A percentile compares a stretch with the other conserved stretches of the same genome.
These are phyloP conservation scores for Quaeritorhiza haematococci DNA, from an alignment of 371 early-diverging fungal species.

Conservation along the genomic window DNA sequence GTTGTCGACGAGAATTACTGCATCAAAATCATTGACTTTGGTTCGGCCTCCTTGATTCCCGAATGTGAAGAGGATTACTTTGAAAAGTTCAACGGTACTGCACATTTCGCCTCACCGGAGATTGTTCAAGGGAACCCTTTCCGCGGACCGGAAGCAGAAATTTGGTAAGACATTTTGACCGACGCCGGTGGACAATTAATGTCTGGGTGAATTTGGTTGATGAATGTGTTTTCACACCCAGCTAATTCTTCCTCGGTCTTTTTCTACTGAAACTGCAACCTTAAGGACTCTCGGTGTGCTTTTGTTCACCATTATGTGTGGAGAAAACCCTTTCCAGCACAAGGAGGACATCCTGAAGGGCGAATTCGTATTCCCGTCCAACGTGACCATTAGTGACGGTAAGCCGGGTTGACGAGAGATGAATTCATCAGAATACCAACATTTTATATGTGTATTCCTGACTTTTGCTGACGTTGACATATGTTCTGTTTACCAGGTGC, in stretches of 20 bases:
- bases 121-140: slow-evolving; percentile 62
- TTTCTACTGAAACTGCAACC: background rate
- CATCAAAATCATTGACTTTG: slow-evolving; percentile 81
- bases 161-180: slow-evolving; percentile 44
- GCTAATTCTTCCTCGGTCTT: background rate
- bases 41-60: slow-evolving; percentile 41
- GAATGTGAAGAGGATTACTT: slow-evolving; percentile 21
- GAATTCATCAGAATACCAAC: too few species aligned
- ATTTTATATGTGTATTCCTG: too few species aligned
- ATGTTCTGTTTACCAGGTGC: too few species aligned
- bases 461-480: too few species aligned
- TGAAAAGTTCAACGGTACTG: slow-evolving; percentile 34
- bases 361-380: slow-evolving; percentile 14
- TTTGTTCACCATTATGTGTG: slow-evolving; percentile 40
- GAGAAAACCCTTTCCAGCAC: slow-evolving; percentile 44
- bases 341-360: slow-evolving; percentile 28
- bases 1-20: slow-evolving; percentile 36
- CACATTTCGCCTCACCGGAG: slow-evolving; percentile 62
- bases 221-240: background rate
- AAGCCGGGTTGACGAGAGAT: too few species aligned
- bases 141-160: slow-evolving; percentile 70
- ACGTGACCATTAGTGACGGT: too few species aligned
- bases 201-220: background rate
- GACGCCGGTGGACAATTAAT: too few species aligned
- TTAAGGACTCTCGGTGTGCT: slow-evolving; percentile 42